Evolutionary conservation across 106 monocot species (phyloP), one percentile per base, ranked within the genome.

Genomic region (Triglochin maritima): DNA sequence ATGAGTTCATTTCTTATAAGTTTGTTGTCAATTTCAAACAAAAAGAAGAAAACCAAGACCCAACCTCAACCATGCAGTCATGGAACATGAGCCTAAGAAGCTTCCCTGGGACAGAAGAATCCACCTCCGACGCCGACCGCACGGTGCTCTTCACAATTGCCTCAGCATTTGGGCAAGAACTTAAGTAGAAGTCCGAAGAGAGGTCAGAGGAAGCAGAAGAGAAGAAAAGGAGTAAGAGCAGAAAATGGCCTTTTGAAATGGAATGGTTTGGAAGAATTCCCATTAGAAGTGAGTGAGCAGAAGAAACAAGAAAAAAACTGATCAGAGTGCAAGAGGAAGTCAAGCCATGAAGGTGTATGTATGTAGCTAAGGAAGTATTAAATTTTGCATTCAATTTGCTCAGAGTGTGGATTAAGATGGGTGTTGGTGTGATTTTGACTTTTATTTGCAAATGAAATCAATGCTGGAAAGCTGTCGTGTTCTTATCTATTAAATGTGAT

Each of bases 1-100:
- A 29, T 29, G 29, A 29, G 0, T 29, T 29, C 29, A 29, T 29
- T 29, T 29, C 29, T 29, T 29, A 29, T 0, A 63, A 63, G 7
- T 44, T 8, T 11, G 8, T 8, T 11, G 8, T 7, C 10, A 63
- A 2, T 44, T 45, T 63, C 7, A 46, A 14, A 44, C 63, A 63
- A 63, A 44, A 10, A 44, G 45, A 9, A 63, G 67, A 9, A 44
- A 8, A 46, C 11, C 6, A 51, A 13, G 43, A n/a, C 60, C 2
- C 50, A 9, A 94, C 93, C 84, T 94, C 82, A 51, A 94, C 86
- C 17, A 94, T 79, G 82, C 93, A 94, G 76, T 94, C 93, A 57
- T 89, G 93, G 69, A 94, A 94, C 71, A 94, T 70, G 2, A 94
- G 71, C 17, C 93, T 71, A 44, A 94, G 86, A 52, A 94, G 86